Evolutionary conservation across 768 basidiomycete species (phyloP).

Genomic region (Galerina marginata): DNA sequence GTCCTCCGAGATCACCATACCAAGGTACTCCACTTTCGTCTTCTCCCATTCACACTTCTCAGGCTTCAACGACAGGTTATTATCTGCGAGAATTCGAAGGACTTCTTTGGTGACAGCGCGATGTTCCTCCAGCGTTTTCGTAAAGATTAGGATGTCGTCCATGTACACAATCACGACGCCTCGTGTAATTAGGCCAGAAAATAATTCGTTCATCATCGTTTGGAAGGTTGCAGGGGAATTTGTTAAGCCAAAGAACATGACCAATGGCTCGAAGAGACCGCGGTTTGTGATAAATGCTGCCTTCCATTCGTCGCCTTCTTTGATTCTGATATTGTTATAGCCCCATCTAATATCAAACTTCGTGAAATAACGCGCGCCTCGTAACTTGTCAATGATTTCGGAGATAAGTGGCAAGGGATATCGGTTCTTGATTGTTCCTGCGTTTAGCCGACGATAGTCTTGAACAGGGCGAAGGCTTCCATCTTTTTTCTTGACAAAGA

Average conservation of each 20-base stretch:
- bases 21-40: not conserved
- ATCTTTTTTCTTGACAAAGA: conserved; percentile 17
- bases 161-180: conserved; percentile 10
- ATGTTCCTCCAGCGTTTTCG: conserved; percentile 28
- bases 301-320: conserved; percentile 40
- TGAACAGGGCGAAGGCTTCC: conserved; percentile 24
- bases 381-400: conserved; percentile 30
- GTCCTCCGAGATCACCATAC: not conserved
- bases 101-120: conserved; percentile 7
- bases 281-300: conserved; percentile 21
- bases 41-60: not conserved
- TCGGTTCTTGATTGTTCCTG: conserved; percentile 30
- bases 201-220: conserved; percentile 5
- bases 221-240: conserved; percentile 28
- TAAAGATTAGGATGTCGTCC: conserved; percentile 33
- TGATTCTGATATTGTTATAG: conserved; percentile 41
- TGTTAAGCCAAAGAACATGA: conserved; percentile 42
- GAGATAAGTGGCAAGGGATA: conserved; percentile 34
- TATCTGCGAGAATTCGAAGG: conserved; percentile 4
- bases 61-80: conserved; percentile 25
- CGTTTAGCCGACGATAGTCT: conserved; percentile 35
- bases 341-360: conserved; percentile 45
- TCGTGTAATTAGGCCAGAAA: not conserved
- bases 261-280: conserved; percentile 38
- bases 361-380: conserved; percentile 31